A percentile compares a stretch with the other conserved stretches of the same genome.
Evolutionary conservation across 257 asterid genomes (phyloP).

Genomic region (Ajuga chamaepitys): DNA sequence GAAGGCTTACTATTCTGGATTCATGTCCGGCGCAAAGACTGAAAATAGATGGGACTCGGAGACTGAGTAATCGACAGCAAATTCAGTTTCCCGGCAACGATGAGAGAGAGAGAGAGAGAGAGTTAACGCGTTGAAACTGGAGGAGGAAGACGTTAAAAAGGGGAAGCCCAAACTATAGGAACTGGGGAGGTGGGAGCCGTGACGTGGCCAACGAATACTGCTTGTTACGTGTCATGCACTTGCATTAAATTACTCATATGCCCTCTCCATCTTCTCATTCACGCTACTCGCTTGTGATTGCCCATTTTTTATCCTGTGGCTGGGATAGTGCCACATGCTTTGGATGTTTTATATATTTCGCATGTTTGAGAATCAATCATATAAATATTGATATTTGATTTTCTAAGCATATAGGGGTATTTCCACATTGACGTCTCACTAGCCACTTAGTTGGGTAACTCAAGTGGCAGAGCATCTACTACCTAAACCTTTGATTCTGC

Average conservation of each 20-base stretch:
- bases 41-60: neutral
- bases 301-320: too few relatives aligned
- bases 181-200: conserved; percentile 10
- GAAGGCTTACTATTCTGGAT: conserved; percentile 62
- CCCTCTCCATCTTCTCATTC: neutral
- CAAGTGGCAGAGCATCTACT: too few relatives aligned
- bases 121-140: neutral
- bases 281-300: too few relatives aligned
- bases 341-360: too few relatives aligned
- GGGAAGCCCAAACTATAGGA: conserved; percentile 22
- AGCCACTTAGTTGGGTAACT: too few relatives aligned
- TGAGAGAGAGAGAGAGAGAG: conserved; percentile 1
- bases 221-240: conserved; percentile 22
- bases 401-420: too few relatives aligned
- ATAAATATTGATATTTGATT: too few relatives aligned
- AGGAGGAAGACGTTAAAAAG: neutral
- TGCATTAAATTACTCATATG: neutral
- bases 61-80: neutral
- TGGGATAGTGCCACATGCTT: too few relatives aligned
- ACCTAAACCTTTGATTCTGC: too few relatives aligned
- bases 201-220: conserved; percentile 23
- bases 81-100: conserved; percentile 6
- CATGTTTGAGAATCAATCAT: too few relatives aligned
- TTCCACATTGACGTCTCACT: too few relatives aligned
- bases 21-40: conserved; percentile 32